These are phyloP conservation scores for Trichoderma erinaceum DNA, from an alignment of 495 filamentous ascomycete genomes.

Conservation along the genomic window DNA sequence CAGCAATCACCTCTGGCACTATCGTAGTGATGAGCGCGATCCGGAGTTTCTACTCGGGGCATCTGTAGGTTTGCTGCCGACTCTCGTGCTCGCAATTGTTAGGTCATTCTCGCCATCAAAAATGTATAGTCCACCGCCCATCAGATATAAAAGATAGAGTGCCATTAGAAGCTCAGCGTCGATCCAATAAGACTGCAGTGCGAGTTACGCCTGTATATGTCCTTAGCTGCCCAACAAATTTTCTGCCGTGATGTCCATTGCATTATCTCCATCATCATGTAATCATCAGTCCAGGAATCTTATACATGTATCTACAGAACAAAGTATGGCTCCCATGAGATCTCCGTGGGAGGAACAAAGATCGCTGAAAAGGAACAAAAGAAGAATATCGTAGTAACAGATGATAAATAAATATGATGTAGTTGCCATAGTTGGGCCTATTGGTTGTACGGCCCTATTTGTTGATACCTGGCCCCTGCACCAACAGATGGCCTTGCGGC, in stretches of 20 bases:
- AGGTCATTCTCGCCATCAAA: no score
- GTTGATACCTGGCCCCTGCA: constrained; percentile 28
- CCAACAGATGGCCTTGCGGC: constrained; percentile 20
- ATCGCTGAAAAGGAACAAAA: neutral
- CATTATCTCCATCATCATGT: neutral
- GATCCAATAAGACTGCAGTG: neutral
- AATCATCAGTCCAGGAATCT: neutral
- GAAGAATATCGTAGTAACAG: neutral
- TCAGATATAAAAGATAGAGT: neutral
- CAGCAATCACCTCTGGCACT: no score
- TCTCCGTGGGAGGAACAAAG: neutral
- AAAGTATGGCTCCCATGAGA: neutral
- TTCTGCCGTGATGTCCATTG: neutral
- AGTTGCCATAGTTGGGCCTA: neutral
- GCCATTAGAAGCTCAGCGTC: neutral
- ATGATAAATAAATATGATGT: neutral
- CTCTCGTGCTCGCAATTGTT: no score
- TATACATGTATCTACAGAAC: neutral
- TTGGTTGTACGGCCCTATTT: constrained; percentile 20
- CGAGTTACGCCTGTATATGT: neutral
- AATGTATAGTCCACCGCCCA: no score
- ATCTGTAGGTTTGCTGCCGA: neutral
- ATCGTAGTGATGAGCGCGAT: neutral
- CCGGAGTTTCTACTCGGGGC: neutral
- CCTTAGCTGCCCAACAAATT: neutral